phyloP scores from a whole-genome alignment of 495 filamentous ascomycete species.

The Podospora pseudopauciseta region DNA sequence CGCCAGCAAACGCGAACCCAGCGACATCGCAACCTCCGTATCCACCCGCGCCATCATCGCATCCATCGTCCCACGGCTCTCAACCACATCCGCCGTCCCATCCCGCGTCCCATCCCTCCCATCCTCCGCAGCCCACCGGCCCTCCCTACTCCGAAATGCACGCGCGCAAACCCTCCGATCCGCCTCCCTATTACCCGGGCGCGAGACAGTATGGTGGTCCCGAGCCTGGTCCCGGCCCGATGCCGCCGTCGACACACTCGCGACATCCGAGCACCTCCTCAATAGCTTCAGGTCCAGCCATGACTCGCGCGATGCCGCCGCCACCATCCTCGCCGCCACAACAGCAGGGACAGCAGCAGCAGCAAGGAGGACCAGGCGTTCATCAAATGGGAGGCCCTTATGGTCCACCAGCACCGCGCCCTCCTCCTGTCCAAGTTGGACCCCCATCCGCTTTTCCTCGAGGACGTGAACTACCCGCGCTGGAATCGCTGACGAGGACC shows the following conservation, averaged over 20 bases:
- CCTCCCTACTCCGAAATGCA: conserved; percentile 45
- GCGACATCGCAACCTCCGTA: conserved; percentile 32
- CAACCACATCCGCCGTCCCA: conserved; percentile 4
- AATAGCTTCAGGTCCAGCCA: conserved; percentile 40
- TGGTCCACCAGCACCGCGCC: conserved; percentile 44
- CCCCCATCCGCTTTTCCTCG: conserved; percentile 49
- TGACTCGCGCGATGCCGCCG: conserved; percentile 51
- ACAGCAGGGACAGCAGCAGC: conserved; percentile 30
- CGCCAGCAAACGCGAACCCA: conserved; percentile 17
- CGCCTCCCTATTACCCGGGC: conserved; percentile 40
- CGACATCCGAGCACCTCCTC: conserved; percentile 54
- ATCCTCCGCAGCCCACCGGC: conserved; percentile 12
- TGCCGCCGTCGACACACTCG: conserved; percentile 44
- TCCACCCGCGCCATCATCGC: conserved; percentile 20
- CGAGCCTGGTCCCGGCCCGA: conserved; percentile 43
- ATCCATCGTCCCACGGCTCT: conserved; percentile 17
- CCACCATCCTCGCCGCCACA: conserved; percentile 50
- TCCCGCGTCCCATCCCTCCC: conserved; percentile 21
- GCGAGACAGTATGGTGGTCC: conserved; percentile 42
- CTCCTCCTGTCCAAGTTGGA: conserved; percentile 51
- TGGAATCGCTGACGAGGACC: conserved; percentile 47
- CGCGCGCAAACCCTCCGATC: conserved; percentile 49
- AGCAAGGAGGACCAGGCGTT: conserved; percentile 29
- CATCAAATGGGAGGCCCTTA: conserved; percentile 45
- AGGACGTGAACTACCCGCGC: conserved; percentile 52